Conservation (phyloP, 257 asterid genomes). For the Solanum sparsipilum region DNA sequence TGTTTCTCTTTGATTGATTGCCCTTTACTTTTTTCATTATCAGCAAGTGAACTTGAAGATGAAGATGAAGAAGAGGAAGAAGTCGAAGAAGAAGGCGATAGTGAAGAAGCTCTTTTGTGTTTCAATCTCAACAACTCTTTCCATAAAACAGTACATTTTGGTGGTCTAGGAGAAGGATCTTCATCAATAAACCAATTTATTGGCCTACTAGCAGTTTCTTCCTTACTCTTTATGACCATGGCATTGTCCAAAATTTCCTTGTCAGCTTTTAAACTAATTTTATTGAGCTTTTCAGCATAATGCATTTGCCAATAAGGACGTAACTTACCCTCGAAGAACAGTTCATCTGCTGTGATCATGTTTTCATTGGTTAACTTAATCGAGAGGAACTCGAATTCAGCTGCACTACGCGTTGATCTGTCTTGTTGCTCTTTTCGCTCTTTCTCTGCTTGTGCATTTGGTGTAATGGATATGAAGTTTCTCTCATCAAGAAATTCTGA, state of each 20-base stretch:
- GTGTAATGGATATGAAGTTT: constrained; percentile 68
- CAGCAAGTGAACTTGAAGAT: constrained; percentile 24
- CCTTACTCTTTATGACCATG: constrained; percentile 12
- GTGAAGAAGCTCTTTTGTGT: constrained; percentile 36
- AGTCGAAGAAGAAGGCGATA: constrained; percentile 41
- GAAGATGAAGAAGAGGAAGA: constrained; percentile 29
- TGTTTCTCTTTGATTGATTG: constrained; percentile 23
- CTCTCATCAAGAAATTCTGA: constrained; percentile 68
- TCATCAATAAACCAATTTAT: constrained; percentile 70
- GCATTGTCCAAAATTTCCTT: not conserved
- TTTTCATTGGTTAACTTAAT: constrained; percentile 9
- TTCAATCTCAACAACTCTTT: constrained; percentile 67
- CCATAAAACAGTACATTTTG: constrained; percentile 82
- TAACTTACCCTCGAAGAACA: constrained; percentile 60
- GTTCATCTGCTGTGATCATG: constrained; percentile 72
- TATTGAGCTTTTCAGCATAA: constrained; percentile 40
- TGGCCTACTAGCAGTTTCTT: constrained; percentile 19
- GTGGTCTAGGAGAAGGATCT: constrained; percentile 93
- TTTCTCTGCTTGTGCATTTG: constrained; percentile 22
- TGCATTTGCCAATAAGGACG: constrained; percentile 62
- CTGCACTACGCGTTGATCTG: constrained; percentile 6
- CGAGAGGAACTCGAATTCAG: constrained; percentile 71
- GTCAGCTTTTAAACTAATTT: constrained; percentile 26
- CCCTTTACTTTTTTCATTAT: constrained; percentile 18
- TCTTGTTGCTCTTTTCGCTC: constrained; percentile 5